phyloP scores from a whole-genome alignment of 140 eudicot species.

The Ambrosia hybrid region DNA sequence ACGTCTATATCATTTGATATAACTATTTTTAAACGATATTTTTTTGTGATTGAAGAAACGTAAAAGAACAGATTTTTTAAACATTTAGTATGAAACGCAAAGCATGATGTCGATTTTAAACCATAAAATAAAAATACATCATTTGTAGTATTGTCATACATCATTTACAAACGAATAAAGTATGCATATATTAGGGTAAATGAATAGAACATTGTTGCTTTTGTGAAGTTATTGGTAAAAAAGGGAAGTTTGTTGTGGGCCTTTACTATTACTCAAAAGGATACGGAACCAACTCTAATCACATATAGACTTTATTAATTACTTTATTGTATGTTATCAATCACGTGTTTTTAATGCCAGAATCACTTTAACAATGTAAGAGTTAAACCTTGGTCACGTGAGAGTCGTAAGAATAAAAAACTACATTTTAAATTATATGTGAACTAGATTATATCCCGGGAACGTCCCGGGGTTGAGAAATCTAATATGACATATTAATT shows the following conservation, averaged over 20 bases:
- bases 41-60: background rate
- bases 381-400: slow-evolving; percentile 38
- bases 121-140: slow-evolving; percentile 2
- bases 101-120: slow-evolving; percentile 24
- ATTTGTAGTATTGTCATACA: slow-evolving; percentile 5
- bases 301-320: background rate
- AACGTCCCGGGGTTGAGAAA: too few relatives aligned
- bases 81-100: slow-evolving; percentile 24
- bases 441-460: too few relatives aligned
- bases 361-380: slow-evolving; percentile 16
- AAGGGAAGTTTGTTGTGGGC: slow-evolving; percentile 56
- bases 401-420: slow-evolving; percentile 30
- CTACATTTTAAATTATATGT: background rate
- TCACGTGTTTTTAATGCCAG: slow-evolving; percentile 52
- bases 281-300: slow-evolving; percentile 47
- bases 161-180: background rate
- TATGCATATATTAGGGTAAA: slow-evolving; percentile 5
- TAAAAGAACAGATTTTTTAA: background rate
- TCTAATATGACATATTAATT: too few relatives aligned
- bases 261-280: slow-evolving; percentile 38
- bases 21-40: slow-evolving; percentile 10
- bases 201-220: slow-evolving; percentile 14
- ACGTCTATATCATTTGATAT: background rate
- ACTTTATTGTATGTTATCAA: background rate
- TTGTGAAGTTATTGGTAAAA: slow-evolving; percentile 19